Percentiles rank a stretch among this genome's conserved stretches.
Evolutionary conservation across 192 early-diverging fungal species (phyloP).

Genomic region (Backusella tarrabulga): DNA sequence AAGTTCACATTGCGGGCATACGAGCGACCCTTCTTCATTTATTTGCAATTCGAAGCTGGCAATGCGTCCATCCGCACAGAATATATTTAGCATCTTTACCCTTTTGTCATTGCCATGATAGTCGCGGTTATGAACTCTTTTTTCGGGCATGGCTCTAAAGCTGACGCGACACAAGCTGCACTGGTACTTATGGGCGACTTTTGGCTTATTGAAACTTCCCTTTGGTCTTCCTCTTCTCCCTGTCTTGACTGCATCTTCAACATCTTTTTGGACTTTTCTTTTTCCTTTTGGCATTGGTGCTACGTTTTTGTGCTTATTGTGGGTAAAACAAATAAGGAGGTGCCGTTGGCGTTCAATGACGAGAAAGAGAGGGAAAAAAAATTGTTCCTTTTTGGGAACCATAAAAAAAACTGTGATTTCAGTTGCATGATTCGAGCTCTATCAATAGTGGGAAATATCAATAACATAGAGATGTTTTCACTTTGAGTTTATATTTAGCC

Average conservation of each 20-base stretch:
- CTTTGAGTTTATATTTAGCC: too few species aligned
- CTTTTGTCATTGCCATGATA: neutral
- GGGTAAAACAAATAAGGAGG: neutral
- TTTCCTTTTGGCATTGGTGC: too few species aligned
- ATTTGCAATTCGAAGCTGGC: neutral
- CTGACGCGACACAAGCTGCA: neutral
- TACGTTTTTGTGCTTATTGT: neutral
- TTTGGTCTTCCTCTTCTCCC: neutral
- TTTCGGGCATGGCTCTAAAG: neutral
- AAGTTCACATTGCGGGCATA: too few species aligned
- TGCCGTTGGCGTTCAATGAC: too few species aligned
- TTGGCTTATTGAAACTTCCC: neutral
- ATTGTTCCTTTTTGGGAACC: too few species aligned
- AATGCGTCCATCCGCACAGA: neutral
- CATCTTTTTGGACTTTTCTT: too few species aligned
- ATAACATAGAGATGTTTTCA: too few species aligned
- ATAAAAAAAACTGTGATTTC: too few species aligned
- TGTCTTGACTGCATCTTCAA: neutral
- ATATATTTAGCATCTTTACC: neutral
- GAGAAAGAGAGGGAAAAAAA: too few species aligned
- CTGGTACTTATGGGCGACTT: rapidly evolving
- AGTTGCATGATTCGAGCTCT: too few species aligned
- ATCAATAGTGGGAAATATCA: too few species aligned
- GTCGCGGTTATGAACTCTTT: neutral
- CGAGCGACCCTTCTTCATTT: neutral